Percentiles rank a stretch among this genome's conserved stretches.
These are phyloP conservation scores for Cryphonectria parasitica DNA, from an alignment of 2,329 filamentous ascomycete genomes.

Conservation along the genomic window DNA sequence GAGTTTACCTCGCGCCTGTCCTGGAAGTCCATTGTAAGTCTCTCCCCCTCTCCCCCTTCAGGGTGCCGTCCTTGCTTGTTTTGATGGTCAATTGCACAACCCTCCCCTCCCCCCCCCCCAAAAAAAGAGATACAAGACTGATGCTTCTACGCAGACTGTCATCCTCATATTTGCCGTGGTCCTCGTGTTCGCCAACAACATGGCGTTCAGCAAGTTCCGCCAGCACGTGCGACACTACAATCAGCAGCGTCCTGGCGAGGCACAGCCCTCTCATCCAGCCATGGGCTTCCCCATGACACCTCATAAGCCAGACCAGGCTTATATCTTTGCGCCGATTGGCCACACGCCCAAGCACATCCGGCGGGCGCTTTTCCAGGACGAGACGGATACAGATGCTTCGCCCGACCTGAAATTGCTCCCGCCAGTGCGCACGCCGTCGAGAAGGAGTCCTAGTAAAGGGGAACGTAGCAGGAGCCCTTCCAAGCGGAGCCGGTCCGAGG, in stretches of 20 bases:
- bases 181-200: conserved; percentile 55
- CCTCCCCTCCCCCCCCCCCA: too few species aligned
- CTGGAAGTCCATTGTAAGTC: conserved; percentile 28
- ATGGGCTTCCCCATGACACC: conserved; percentile 31
- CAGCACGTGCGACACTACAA: conserved; percentile 31
- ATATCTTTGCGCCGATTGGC: conserved; percentile 53
- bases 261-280: conserved; percentile 28
- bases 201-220: conserved; percentile 46
- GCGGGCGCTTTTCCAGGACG: conserved; percentile 43
- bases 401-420: conserved; percentile 48
- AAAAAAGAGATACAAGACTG: background rate
- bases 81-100: background rate
- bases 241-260: conserved; percentile 17
- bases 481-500: conserved; percentile 50
- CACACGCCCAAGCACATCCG: conserved; percentile 54
- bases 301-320: conserved; percentile 45
- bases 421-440: conserved; percentile 51
- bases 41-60: background rate
- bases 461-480: conserved; percentile 54
- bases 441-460: conserved; percentile 54
- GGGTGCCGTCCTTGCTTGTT: background rate
- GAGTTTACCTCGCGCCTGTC: conserved; percentile 65
- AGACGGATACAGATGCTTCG: conserved; percentile 58
- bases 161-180: conserved; percentile 54
- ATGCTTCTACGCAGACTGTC: conserved; percentile 46